phyloP scores from a whole-genome alignment of 345 rosid genomes.

The Viola odorata region DNA sequence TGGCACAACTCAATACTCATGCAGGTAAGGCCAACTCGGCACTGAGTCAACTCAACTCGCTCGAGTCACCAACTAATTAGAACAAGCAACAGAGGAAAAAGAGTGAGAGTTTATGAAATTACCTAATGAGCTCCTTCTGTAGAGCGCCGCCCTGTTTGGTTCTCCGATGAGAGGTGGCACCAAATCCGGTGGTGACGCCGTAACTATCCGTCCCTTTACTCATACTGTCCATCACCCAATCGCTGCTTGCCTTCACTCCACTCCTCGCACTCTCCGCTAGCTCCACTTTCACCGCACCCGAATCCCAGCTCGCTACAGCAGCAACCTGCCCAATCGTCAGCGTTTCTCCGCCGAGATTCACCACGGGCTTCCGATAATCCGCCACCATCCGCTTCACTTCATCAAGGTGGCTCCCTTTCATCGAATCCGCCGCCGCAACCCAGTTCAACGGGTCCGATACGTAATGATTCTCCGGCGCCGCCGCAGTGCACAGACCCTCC shows the following conservation, averaged over 20 bases:
- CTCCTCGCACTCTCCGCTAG: conserved; percentile 21
- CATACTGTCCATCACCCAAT: conserved; percentile 30
- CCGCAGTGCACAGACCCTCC: conserved; percentile 11
- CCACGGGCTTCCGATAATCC: conserved; percentile 53
- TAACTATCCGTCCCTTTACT: conserved; percentile 21
- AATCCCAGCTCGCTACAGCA: conserved; percentile 30
- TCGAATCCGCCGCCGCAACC: conserved; percentile 61
- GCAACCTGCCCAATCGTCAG: conserved; percentile 81
- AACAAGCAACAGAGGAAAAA: no score
- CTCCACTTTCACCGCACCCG: conserved; percentile 8
- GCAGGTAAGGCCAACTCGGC: no score
- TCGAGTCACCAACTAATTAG: no score
- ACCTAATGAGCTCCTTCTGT: conserved; percentile 28
- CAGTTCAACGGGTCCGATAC: conserved; percentile 60
- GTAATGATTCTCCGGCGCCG: background rate
- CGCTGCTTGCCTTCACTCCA: conserved; percentile 26
- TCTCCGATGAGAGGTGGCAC: conserved; percentile 29
- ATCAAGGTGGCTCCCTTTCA: conserved; percentile 79
- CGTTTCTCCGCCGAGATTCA: conserved; percentile 62
- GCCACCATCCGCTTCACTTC: conserved; percentile 75
- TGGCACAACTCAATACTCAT: no score
- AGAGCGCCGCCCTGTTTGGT: conserved; percentile 24
- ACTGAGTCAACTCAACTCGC: background rate
- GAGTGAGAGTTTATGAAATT: background rate
- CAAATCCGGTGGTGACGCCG: conserved; percentile 28